These are phyloP conservation scores for Kluyveromyces marxianus DNA, from an alignment of 1,139 yeast genomes.

Conservation along the genomic window DNA sequence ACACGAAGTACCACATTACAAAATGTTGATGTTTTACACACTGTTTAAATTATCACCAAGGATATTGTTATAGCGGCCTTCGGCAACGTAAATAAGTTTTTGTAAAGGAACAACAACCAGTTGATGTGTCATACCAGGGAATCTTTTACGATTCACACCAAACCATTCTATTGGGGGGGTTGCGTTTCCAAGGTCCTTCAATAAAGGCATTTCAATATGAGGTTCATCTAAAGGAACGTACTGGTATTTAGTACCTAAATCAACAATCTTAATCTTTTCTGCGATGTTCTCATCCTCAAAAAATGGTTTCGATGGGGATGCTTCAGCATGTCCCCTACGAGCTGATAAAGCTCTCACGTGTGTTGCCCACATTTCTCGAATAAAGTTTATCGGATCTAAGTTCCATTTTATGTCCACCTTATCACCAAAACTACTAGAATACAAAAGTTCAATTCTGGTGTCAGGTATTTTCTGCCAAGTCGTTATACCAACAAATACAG, in stretches of 20 bases:
- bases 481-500: constrained; percentile 66
- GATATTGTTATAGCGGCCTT: constrained; percentile 34
- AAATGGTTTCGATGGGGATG: constrained; percentile 20
- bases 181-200: constrained; percentile 88
- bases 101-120: constrained; percentile 67
- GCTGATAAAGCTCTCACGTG: constrained; percentile 55
- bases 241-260: constrained; percentile 46
- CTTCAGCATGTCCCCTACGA: constrained; percentile 36
- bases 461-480: constrained; percentile 51
- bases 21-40: constrained; percentile 43
- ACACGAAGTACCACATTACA: constrained; percentile 74
- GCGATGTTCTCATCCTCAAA: constrained; percentile 38
- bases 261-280: constrained; percentile 57
- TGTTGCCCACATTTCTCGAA: constrained; percentile 83
- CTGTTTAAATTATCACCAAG: constrained; percentile 22
- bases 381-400: constrained; percentile 82
- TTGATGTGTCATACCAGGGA: constrained; percentile 84
- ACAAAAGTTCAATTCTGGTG: constrained; percentile 55
- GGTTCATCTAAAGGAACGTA: constrained; percentile 72
- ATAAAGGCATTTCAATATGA: constrained; percentile 77
- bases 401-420: constrained; percentile 91
- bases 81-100: constrained; percentile 58
- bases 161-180: constrained; percentile 98
- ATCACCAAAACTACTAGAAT: constrained; percentile 72
- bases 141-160: constrained; percentile 77